Evolutionary conservation across 768 basidiomycete species (phyloP).

Genomic region (Podaxis rugospora): DNA sequence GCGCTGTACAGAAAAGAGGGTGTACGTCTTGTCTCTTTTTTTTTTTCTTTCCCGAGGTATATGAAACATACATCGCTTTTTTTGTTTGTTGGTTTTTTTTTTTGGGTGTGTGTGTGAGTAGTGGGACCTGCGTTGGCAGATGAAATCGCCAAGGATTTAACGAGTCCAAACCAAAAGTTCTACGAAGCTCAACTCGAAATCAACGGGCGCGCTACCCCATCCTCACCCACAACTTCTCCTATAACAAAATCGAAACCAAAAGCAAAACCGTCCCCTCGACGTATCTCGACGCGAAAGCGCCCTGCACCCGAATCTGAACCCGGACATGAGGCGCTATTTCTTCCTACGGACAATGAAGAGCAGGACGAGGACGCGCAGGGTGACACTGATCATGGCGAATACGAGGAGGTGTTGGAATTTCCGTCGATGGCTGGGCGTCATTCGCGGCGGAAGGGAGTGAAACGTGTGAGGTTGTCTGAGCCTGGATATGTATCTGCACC

Average conservation of each 20-base stretch:
- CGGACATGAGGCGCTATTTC: neutral
- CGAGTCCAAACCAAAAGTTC: neutral
- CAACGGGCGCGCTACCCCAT: neutral
- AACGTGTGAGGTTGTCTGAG: slow-evolving; percentile 5
- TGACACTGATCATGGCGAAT: neutral
- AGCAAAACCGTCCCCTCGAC: neutral
- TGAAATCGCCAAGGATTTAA: neutral
- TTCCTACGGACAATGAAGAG: neutral
- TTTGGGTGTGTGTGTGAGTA: neutral
- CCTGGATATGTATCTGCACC: neutral
- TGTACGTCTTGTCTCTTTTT: neutral
- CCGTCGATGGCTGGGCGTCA: neutral
- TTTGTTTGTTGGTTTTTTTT: neutral
- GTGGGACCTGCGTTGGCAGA: slow-evolving; percentile 9
- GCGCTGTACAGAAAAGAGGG: slow-evolving; percentile 5
- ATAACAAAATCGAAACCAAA: neutral
- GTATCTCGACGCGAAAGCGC: slow-evolving; percentile 1
- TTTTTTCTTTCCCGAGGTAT: neutral
- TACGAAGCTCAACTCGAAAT: neutral
- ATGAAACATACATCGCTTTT: neutral
- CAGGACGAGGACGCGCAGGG: neutral
- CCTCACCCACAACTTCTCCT: neutral
- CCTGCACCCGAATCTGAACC: neutral
- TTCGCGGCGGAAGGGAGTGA: neutral
- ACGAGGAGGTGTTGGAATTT: neutral